Evolutionary conservation across 768 basidiomycete species (phyloP), one percentile per base, ranked within the genome.

Genomic region (Serendipita indica): DNA sequence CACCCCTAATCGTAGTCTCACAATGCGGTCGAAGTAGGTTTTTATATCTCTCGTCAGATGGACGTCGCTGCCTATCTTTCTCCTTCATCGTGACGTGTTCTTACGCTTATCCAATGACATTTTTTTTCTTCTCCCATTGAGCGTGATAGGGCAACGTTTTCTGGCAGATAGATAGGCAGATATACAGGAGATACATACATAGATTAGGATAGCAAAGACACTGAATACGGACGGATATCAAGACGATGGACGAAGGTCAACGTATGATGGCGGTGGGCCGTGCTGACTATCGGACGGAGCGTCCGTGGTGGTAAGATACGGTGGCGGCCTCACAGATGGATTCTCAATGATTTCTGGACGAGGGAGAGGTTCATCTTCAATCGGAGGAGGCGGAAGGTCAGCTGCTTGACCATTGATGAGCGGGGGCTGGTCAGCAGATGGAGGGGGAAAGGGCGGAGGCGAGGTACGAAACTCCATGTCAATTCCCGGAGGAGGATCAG

Each of bases 401-500:
- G 49, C 67, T 66, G 2, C 65, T 63, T 4, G 72, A 71, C 64
- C 75, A 75, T 34, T 13, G 13, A 32, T 16, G 32, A 34, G 37
- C 18, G 59, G 27, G 27, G 35, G 20, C 4, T 20, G 6, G 30
- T 34, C 35, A 3, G 59, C 20, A 30, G 14, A 28, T 28, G 59
- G 37, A 7, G 59, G 45, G 16, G 46, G 45, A 32, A 54, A 46
- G 22, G 34, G 46, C 22, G 46, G 49, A n/a, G 59, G 59, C n/a
- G 59, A 49, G 30, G 59, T 46, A 25, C 49, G 57, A 41, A 46
- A 61, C 18, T 57, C 41, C 18, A 85, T 88, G 69, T 91, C 86
- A 64, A 91, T 91, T 3, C 85, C 86, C 12, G 89, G 89, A 3
- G 89, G 89, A 20, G 88, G 89, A 67, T 91, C 89, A 1, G 82